These are phyloP conservation scores for Polychaeton citri DNA, from an alignment of 2,329 filamentous ascomycete genomes.

Conservation along the genomic window DNA sequence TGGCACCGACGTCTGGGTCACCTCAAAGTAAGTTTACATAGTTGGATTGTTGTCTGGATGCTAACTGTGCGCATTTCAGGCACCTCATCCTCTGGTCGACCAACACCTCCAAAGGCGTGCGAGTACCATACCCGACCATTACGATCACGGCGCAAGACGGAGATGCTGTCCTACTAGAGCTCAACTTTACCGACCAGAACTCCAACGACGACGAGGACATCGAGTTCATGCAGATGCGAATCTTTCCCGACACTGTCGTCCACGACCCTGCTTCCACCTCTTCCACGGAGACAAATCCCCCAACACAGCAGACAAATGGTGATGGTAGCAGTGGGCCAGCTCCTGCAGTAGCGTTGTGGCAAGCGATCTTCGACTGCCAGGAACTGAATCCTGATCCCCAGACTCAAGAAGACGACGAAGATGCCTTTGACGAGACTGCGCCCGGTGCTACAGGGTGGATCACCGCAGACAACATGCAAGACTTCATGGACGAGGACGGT, in stretches of 20 bases:
- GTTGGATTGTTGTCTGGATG: conserved; percentile 1
- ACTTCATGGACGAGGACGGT: conserved; percentile 70
- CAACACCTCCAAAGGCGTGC: conserved; percentile 44
- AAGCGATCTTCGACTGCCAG: conserved; percentile 60
- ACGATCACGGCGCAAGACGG: conserved; percentile 63
- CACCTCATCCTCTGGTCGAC: conserved; percentile 52
- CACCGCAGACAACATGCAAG: conserved; percentile 77
- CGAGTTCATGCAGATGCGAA: conserved; percentile 52
- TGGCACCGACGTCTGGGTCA: conserved; percentile 34
- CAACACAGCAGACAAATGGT: conserved; percentile 2
- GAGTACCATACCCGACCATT: conserved; percentile 62
- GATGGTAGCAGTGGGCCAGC: conserved; percentile 13
- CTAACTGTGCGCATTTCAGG: conserved; percentile 18
- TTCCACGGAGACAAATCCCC: background rate
- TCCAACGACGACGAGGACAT: conserved; percentile 51
- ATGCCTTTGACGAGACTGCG: conserved; percentile 38
- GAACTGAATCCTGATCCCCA: conserved; percentile 61
- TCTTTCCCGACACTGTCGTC: conserved; percentile 37
- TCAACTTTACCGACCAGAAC: conserved; percentile 47
- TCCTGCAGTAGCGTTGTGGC: conserved; percentile 42
- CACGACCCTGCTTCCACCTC: conserved; percentile 1
- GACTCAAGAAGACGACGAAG: conserved; percentile 32
- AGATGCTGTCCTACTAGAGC: conserved; percentile 50
- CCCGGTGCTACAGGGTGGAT: conserved; percentile 73
- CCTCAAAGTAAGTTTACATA: conserved; percentile 25